Evolutionary conservation across 495 filamentous ascomycete genomes (phyloP), one percentile per base, ranked within the genome.

Genomic region (Xylaria grammica): DNA sequence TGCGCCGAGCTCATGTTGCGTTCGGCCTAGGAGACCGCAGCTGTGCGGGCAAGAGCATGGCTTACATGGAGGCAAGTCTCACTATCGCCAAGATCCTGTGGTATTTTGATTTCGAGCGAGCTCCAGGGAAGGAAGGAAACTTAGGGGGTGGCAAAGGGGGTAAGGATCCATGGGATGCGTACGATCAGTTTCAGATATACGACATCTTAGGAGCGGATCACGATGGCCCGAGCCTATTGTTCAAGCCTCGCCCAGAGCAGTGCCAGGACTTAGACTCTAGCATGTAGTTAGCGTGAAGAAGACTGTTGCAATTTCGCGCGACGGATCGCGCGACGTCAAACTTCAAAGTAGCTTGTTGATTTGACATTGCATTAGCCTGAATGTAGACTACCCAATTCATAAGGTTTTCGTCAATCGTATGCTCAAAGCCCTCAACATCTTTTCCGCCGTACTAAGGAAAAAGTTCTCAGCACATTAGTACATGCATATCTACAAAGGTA

Each of bases 281-380:
- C n/a, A 86, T 84, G 0, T 79, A 82, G 65, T 76, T 36, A 36
- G 85, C 17, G 84, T 84, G 5, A 75, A 79, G 24, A 78, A 78
- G 10, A 64, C 83, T 19, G 62, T 71, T 2, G 81, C 76, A 1
- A 79, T 74, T 59, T 36, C 34, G 34, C 34, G 34, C 34, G 11
- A 36, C 11, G 34, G 11, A 6, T 36, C 34, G 32, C 32, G 32
- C 32, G 32, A 36, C 11, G 32, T 36, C 32, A 36, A 36, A 36
- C 32, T 36, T 11, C 11, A 36, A 36, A 36, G 32, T 36, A 36
- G 32, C 32, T 36, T 36, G 32, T 36, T 36, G 32, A 36, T 36
- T 36, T 36, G 32, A 36, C 32, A 36, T 36, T 36, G 32, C 32
- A 36, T 36, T 36, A 11, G 32, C 32, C 32, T 36, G 32, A 36